A percentile compares a stretch with the other conserved stretches of the same genome.
phyloP scores from a whole-genome alignment of 495 filamentous ascomycete genomes.

The Hypoxylon perforatum region DNA sequence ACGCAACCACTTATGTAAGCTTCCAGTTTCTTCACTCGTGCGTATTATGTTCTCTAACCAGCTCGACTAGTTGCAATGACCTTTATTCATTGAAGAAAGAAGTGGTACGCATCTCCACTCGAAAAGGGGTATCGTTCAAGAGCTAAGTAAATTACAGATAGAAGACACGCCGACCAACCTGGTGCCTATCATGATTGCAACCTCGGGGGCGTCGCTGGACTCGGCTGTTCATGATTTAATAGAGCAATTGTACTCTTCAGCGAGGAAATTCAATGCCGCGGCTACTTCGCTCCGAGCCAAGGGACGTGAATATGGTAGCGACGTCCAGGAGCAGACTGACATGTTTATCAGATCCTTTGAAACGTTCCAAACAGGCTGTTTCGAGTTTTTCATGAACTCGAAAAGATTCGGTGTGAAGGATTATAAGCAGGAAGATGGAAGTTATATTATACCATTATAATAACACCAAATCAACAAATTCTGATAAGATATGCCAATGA shows the following conservation, averaged over 20 bases:
- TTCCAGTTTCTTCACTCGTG: not conserved
- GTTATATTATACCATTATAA: constrained; percentile 14
- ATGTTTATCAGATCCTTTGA: constrained; percentile 17
- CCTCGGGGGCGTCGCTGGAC: constrained; percentile 1
- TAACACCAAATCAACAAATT: not conserved
- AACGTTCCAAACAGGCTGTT: constrained; percentile 14
- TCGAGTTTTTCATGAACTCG: constrained; percentile 17
- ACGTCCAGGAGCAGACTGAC: constrained; percentile 1
- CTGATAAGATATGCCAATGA: too few relatives aligned
- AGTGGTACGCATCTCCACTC: constrained; percentile 3
- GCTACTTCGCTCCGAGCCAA: constrained; percentile 13
- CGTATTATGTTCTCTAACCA: not conserved
- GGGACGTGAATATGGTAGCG: not conserved
- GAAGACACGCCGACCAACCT: constrained; percentile 15
- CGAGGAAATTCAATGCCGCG: constrained; percentile 1
- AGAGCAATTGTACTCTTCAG: constrained; percentile 14
- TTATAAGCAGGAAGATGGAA: constrained; percentile 9
- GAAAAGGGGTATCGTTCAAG: not conserved
- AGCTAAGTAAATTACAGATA: constrained; percentile 4
- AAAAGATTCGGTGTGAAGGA: constrained; percentile 18
- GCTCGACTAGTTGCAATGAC: constrained; percentile 11
- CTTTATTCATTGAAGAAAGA: constrained; percentile 20
- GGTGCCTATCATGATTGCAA: constrained; percentile 10
- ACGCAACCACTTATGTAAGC: constrained; percentile 14
- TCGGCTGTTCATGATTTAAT: constrained; percentile 5